Percentiles rank a stretch among this genome's conserved stretches.
These are phyloP conservation scores for Russula earlei DNA, from an alignment of 768 basidiomycete genomes.

Conservation along the genomic window DNA sequence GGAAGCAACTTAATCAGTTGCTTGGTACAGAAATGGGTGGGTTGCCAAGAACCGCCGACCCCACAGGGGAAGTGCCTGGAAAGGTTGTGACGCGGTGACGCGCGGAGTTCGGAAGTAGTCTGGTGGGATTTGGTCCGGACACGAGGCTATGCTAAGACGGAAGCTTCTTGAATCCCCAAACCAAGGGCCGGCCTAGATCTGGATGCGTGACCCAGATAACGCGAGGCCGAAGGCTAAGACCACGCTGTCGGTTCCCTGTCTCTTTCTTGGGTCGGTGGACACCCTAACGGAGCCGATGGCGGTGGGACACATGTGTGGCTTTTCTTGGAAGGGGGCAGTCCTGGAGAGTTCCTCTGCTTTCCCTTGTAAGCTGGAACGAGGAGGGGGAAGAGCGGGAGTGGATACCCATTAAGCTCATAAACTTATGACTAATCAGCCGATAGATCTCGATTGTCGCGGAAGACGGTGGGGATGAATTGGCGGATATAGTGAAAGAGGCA, in stretches of 20 bases:
- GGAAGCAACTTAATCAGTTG: constrained; percentile 19
- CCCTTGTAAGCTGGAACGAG: constrained; percentile 4
- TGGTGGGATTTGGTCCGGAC: constrained; percentile 6
- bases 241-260: constrained; percentile 7
- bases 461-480: constrained; percentile 34
- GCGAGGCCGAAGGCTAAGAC: constrained; percentile 6
- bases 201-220: constrained; percentile 16
- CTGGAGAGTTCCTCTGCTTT: not conserved
- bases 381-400: constrained; percentile 22
- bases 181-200: constrained; percentile 18
- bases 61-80: constrained; percentile 20
- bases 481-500: constrained; percentile 35
- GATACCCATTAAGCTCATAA: constrained; percentile 36
- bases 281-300: constrained; percentile 3
- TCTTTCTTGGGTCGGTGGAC: not conserved
- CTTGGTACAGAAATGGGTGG: constrained; percentile 7
- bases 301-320: constrained; percentile 4
- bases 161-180: constrained; percentile 15
- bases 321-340: not conserved
- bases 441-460: constrained; percentile 34
- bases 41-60: constrained; percentile 20
- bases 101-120: constrained; percentile 19
- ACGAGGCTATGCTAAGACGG: constrained; percentile 19
- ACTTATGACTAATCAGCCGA: constrained; percentile 32
- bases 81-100: constrained; percentile 14